Evolutionary conservation across 2,329 filamentous ascomycete genomes (phyloP).

Genomic region (Cladosporium sp.): DNA sequence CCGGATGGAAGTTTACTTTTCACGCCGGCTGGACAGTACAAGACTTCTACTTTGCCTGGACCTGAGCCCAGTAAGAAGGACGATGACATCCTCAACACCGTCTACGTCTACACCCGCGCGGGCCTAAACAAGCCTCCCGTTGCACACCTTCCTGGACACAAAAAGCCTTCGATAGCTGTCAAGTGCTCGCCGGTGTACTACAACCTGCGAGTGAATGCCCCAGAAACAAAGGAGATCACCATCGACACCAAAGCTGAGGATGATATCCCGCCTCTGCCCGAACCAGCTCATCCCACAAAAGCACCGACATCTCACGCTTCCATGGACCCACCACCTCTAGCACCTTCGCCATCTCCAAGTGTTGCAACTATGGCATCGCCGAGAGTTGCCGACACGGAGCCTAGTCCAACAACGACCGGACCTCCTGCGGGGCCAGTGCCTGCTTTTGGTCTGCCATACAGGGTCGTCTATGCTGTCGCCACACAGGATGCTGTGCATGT

Average conservation of each 20-base stretch:
- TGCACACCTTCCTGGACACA: slow-evolving; percentile 90
- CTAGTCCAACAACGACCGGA: slow-evolving; percentile 47
- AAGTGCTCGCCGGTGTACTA: slow-evolving; percentile 90
- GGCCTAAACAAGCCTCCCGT: slow-evolving; percentile 96
- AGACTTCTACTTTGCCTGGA: slow-evolving; percentile 52
- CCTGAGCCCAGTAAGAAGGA: slow-evolving; percentile 55
- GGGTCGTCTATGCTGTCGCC: slow-evolving; percentile 93
- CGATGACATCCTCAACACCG: slow-evolving; percentile 90
- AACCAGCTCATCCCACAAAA: slow-evolving; percentile 58
- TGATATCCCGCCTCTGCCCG: slow-evolving; percentile 73
- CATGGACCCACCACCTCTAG: slow-evolving; percentile 75
- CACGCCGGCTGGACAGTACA: slow-evolving; percentile 92
- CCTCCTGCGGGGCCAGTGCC: slow-evolving; percentile 45
- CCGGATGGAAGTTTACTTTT: slow-evolving; percentile 91
- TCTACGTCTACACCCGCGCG: slow-evolving; percentile 94
- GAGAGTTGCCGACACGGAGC: slow-evolving; percentile 45
- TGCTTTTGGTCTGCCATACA: slow-evolving; percentile 80
- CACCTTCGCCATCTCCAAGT: slow-evolving; percentile 43
- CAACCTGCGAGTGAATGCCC: slow-evolving; percentile 60
- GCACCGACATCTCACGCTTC: slow-evolving; percentile 56
- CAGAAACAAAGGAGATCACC: slow-evolving; percentile 78
- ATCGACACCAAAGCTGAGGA: slow-evolving; percentile 90
- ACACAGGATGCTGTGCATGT: slow-evolving; percentile 92
- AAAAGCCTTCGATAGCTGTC: slow-evolving; percentile 94
- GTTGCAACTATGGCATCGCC: slow-evolving; percentile 51